Conservation (phyloP, 179 eudicot genomes). For the Monotropa hypopitys region DNA sequence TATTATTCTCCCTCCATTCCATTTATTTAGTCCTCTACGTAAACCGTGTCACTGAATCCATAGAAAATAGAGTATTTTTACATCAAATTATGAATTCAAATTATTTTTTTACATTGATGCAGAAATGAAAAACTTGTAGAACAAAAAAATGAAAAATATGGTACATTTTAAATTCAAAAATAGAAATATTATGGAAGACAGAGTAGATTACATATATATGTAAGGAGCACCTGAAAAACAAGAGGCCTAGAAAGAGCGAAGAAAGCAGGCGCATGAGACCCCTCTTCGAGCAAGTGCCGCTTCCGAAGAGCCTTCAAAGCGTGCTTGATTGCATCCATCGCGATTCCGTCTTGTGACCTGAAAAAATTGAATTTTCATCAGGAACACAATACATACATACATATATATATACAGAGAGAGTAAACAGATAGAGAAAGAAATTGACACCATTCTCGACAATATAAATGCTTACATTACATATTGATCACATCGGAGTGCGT, state of each 20-base stretch:
- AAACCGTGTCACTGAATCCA: too few species aligned
- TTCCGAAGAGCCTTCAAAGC: slow-evolving; percentile 63
- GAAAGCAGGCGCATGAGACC: slow-evolving; percentile 66
- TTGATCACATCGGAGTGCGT: slow-evolving; percentile 6
- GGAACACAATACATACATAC: not conserved
- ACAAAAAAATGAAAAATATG: too few species aligned
- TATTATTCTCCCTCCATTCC: too few species aligned
- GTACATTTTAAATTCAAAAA: too few species aligned
- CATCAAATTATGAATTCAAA: too few species aligned
- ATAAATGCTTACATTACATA: slow-evolving; percentile 17
- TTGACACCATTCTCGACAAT: not conserved
- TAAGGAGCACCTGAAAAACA: slow-evolving; percentile 40
- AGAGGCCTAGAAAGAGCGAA: slow-evolving; percentile 58
- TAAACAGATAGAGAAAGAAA: too few species aligned
- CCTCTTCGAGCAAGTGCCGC: slow-evolving; percentile 72
- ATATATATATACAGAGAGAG: not conserved
- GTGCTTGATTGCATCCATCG: slow-evolving; percentile 49
- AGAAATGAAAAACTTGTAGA: too few species aligned
- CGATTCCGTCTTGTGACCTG: slow-evolving; percentile 45
- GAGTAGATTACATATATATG: not conserved
- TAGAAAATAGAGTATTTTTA: too few species aligned
- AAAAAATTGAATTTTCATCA: not conserved
- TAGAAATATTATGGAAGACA: too few species aligned
- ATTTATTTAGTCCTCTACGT: not conserved
- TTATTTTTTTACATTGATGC: too few species aligned